These are phyloP conservation scores for Xylaria sp. DNA, from an alignment of 2,329 filamentous ascomycete species.

Conservation along the genomic window DNA sequence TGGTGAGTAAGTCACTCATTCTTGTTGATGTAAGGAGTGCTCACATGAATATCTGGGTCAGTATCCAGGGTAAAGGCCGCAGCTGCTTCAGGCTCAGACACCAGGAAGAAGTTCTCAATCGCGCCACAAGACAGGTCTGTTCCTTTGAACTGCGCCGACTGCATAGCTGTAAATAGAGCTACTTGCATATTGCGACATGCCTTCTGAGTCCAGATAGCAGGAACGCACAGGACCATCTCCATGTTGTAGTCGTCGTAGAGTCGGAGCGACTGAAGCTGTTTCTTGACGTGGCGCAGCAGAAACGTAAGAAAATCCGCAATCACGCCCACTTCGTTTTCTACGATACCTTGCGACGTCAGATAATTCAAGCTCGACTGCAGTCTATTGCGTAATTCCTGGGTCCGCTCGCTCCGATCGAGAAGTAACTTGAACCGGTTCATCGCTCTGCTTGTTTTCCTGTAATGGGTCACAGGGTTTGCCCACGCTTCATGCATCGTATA, in stretches of 20 bases:
- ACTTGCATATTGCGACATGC: not conserved
- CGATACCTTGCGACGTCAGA: not conserved
- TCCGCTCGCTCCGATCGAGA: not conserved
- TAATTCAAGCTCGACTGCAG: not conserved
- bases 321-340: not conserved
- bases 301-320: not conserved
- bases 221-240: not conserved
- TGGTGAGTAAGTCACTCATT: not conserved
- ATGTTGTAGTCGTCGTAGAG: not conserved
- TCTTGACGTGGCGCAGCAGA: not conserved
- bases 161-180: not conserved
- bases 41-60: not conserved
- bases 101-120: not conserved
- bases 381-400: not conserved
- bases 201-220: not conserved
- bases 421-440: not conserved
- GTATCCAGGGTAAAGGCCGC: not conserved
- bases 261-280: not conserved
- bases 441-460: not conserved
- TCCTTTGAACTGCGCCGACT: not conserved
- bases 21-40: not conserved
- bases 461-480: not conserved
- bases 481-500: not conserved
- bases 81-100: not conserved
- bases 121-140: not conserved